Percentiles rank a stretch among this genome's conserved stretches.
phyloP scores from a whole-genome alignment of 164 flowering plant species.

The Amborella trichopoda region DNA sequence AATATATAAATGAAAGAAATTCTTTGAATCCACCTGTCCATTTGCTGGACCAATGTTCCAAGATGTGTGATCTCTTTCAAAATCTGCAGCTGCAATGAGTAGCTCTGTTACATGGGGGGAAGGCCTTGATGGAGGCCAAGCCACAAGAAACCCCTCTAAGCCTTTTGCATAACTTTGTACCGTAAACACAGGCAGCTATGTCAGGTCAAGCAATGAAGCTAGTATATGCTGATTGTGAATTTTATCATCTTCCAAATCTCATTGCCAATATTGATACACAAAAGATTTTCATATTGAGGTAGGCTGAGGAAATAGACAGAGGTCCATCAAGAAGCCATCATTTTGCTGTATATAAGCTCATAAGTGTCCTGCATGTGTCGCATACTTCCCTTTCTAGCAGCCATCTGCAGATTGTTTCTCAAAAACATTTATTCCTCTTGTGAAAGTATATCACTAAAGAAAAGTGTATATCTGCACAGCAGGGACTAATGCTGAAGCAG shows the following conservation, averaged over 20 bases:
- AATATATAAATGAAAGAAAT: constrained; percentile 61
- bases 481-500: constrained; percentile 71
- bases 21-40: constrained; percentile 66
- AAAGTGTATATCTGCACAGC: constrained; percentile 68
- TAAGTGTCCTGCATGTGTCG: constrained; percentile 81
- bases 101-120: constrained; percentile 70
- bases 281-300: constrained; percentile 73
- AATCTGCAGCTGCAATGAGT: constrained; percentile 60
- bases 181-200: constrained; percentile 72
- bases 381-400: constrained; percentile 62
- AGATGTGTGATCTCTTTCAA: constrained; percentile 59
- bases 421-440: constrained; percentile 61
- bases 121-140: constrained; percentile 82
- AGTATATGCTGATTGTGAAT: constrained; percentile 78
- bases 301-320: constrained; percentile 57
- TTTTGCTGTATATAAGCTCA: constrained; percentile 61
- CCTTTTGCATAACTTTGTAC: constrained; percentile 63
- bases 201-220: constrained; percentile 80
- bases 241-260: constrained; percentile 78
- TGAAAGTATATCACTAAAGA: constrained; percentile 80
- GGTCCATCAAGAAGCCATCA: constrained; percentile 56
- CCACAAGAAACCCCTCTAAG: constrained; percentile 53
- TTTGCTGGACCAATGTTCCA: constrained; percentile 67
- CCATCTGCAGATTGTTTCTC: constrained; percentile 70
- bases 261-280: constrained; percentile 46